Conservation (phyloP, 139 green algal genomes). For the Pleodorina starrii region DNA sequence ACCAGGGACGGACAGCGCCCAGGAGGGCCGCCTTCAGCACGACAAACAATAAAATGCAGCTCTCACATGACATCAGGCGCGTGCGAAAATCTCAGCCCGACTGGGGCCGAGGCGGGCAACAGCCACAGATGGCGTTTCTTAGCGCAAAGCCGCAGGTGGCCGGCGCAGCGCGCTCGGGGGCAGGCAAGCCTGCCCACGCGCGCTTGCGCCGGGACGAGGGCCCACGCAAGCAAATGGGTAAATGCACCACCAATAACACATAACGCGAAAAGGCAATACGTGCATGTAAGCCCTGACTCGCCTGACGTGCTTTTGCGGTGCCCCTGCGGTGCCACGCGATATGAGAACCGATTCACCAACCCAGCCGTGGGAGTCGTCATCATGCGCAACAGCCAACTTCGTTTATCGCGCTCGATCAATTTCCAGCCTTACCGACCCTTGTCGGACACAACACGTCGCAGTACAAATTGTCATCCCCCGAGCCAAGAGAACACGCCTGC, state of each 20-base stretch:
- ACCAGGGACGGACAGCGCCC: not conserved
- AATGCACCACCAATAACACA: not conserved
- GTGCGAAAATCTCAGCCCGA: slow-evolving; percentile 6
- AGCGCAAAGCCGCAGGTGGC: too few relatives aligned
- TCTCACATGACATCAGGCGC: not conserved
- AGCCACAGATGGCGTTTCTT: not conserved
- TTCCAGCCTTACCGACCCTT: not conserved
- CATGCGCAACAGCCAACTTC: not conserved
- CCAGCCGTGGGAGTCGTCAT: not conserved
- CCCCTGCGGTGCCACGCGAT: not conserved
- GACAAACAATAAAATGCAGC: slow-evolving; percentile 20
- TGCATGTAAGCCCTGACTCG: not conserved
- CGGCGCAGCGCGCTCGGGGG: too few relatives aligned
- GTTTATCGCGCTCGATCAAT: not conserved
- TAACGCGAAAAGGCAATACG: slow-evolving; percentile 12
- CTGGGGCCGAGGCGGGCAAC: not conserved
- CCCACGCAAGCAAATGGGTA: not conserved
- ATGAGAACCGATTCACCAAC: slow-evolving; percentile 2
- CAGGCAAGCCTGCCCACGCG: too few relatives aligned
- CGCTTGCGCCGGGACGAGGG: too few relatives aligned
- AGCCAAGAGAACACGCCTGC: too few relatives aligned
- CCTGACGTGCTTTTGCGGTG: not conserved
- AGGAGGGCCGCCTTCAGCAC: not conserved
- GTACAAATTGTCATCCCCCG: not conserved
- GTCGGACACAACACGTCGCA: not conserved